phyloP scores from a whole-genome alignment of 768 basidiomycete genomes.

The Mycena metata region DNA sequence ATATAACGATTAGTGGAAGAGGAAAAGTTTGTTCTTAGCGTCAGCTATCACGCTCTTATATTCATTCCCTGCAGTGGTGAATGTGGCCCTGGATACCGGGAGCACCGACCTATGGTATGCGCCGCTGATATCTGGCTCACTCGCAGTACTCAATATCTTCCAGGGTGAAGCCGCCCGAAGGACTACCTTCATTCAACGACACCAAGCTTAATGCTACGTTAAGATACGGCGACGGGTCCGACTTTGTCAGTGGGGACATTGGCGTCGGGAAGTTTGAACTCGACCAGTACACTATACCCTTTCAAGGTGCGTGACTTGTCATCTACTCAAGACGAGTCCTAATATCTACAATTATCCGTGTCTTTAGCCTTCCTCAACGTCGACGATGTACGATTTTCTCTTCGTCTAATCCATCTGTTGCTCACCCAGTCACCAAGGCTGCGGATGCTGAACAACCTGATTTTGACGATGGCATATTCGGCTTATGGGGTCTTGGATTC shows the following conservation, averaged over 20 bases:
- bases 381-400: background rate
- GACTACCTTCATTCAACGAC: constrained; percentile 35
- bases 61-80: constrained; percentile 23
- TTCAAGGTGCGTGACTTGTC: constrained; percentile 22
- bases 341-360: background rate
- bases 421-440: constrained; percentile 11
- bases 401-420: background rate
- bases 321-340: background rate
- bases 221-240: constrained; percentile 30
- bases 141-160: background rate
- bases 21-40: constrained; percentile 20
- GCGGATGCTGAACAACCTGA: constrained; percentile 24
- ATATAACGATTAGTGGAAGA: constrained; percentile 36
- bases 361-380: constrained; percentile 34
- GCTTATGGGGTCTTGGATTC: constrained; percentile 35
- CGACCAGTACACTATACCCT: constrained; percentile 23
- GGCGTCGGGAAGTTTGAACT: constrained; percentile 33
- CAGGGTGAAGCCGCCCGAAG: constrained; percentile 36
- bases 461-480: constrained; percentile 30
- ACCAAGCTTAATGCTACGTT: constrained; percentile 29
- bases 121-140: background rate
- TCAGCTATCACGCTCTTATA: background rate
- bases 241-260: constrained; percentile 33
- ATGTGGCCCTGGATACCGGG: constrained; percentile 35
- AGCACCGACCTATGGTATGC: constrained; percentile 36